Base-by-base conservation (phyloP, 208 protist genomes). In the Crithidia fasciculata region DNA sequence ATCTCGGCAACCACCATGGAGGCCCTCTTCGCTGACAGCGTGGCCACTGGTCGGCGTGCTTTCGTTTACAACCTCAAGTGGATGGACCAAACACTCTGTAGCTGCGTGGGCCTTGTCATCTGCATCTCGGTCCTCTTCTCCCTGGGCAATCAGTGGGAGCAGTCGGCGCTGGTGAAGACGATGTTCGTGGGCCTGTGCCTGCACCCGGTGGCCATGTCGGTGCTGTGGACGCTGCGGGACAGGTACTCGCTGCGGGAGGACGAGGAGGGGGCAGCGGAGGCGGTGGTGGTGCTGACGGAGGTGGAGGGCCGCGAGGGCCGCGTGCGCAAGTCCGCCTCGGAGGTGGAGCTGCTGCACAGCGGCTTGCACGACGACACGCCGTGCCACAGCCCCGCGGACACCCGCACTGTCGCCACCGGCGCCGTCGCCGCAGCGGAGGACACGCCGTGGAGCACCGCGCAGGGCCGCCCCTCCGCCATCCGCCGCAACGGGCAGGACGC, bases 61-160 rank as follows among this genome's bases (percentile, higher is more conserved):
- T 78, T 81, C 55, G 75, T 86, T 8, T 92, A 92, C 74, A 92
- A 87, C 64, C 39, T 85, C n/a, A 92, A 92, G 76, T 92, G 87
- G 84, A 87, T 89, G 13, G 80, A 80, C 56, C 79, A 89, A 70
- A 78, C n/a, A n/a, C n/a, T n/a, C n/a, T n/a, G n/a, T n/a, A 71
- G 61, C 19, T 78, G 78, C 49, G 79, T 92, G n/a, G 87, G 84
- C 4, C 82, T 77, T 18, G 15, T 82, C 28, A 53, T 74, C 16
- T 74, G 71, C n/a, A 63, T 92, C 59, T 10, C 81, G 8, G 62
- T 92, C 69, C 69, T 89, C 45, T 41, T 83, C 8, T 37, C 47
- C 16, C 28, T 88, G 6, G 83, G 83, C 54, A 86, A 91, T 66
- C 18, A 87, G 18, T 88, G 86, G 83, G 61, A 74, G 44, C 28